phyloP scores from a whole-genome alignment of 768 basidiomycete species.

The Kwoniella europaea region DNA sequence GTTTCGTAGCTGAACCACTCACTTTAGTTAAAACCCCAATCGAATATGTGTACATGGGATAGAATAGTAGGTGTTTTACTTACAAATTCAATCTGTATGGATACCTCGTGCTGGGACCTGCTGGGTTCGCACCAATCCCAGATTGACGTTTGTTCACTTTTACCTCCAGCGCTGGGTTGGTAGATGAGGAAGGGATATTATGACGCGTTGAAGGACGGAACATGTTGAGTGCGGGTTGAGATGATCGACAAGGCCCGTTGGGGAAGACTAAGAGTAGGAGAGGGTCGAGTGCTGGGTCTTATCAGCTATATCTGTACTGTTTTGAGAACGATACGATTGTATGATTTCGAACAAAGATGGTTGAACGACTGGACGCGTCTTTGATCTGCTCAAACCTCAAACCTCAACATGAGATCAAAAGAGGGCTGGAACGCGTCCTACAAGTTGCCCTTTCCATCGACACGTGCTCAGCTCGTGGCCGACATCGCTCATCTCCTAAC shows the following conservation, averaged over 20 bases:
- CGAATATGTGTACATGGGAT: no score
- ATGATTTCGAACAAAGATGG: no score
- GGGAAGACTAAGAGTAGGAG: no score
- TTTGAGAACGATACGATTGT: no score
- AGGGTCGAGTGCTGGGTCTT: neutral
- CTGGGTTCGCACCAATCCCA: slow-evolving; percentile 21
- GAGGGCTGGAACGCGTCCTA: slow-evolving; percentile 14
- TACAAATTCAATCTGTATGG: slow-evolving; percentile 71
- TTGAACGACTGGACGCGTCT: slow-evolving; percentile 1
- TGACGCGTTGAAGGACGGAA: slow-evolving; percentile 54
- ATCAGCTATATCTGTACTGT: neutral
- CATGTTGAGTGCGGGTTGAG: slow-evolving; percentile 31
- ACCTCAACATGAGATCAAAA: slow-evolving; percentile 7
- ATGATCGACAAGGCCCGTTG: no score
- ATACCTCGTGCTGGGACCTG: slow-evolving; percentile 33
- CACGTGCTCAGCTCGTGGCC: neutral
- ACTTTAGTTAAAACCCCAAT: neutral
- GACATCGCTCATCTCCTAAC: neutral
- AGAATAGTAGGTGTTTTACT: slow-evolving; percentile 25
- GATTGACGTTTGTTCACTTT: slow-evolving; percentile 49
- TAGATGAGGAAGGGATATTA: slow-evolving; percentile 33
- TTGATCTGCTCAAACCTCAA: no score
- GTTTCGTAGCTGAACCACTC: slow-evolving; percentile 73
- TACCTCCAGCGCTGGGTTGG: slow-evolving; percentile 44
- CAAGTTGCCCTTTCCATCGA: neutral